These are phyloP conservation scores for Escovopsis weberi DNA, from an alignment of 2,329 filamentous ascomycete genomes.

Conservation along the genomic window DNA sequence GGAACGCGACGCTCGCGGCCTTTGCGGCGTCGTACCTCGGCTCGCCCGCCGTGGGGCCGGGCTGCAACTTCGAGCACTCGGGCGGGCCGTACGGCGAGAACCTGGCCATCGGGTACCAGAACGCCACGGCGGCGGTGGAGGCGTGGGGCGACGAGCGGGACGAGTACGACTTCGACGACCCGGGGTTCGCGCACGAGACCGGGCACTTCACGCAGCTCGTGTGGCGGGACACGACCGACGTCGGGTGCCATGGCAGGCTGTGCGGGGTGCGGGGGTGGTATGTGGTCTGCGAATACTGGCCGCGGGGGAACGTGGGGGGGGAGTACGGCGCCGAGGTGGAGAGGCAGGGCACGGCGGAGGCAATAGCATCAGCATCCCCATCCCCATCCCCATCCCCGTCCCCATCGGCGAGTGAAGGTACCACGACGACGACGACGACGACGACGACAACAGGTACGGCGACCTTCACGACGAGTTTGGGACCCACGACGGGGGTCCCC, in stretches of 20 bases:
- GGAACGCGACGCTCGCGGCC: conserved; percentile 49
- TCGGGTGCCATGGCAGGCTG: conserved; percentile 37
- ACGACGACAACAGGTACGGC: too few relatives aligned
- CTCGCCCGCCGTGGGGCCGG: conserved; percentile 14
- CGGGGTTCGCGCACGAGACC: conserved; percentile 42
- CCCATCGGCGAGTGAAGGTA: too few relatives aligned
- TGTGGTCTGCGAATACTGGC: conserved; percentile 57
- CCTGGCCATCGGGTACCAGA: conserved; percentile 51
- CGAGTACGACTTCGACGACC: conserved; percentile 42
- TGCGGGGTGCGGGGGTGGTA: conserved; percentile 43
- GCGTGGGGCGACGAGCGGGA: conserved; percentile 45
- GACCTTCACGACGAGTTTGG: too few relatives aligned
- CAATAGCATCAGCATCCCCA: background rate
- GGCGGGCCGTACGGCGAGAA: conserved; percentile 60
- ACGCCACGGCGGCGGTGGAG: conserved; percentile 43
- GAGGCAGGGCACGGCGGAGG: background rate
- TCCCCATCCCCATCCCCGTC: too few relatives aligned
- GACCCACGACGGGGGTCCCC: too few relatives aligned
- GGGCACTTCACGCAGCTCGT: conserved; percentile 64
- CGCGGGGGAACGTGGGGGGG: conserved; percentile 47
- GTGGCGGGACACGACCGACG: conserved; percentile 47
- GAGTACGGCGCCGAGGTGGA: conserved; percentile 27
- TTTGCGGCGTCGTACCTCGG: conserved; percentile 38
- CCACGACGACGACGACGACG: too few relatives aligned
- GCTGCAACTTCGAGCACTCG: conserved; percentile 39